Conservation (phyloP, 129 eudicot species). For the Lactuca saligna region DNA sequence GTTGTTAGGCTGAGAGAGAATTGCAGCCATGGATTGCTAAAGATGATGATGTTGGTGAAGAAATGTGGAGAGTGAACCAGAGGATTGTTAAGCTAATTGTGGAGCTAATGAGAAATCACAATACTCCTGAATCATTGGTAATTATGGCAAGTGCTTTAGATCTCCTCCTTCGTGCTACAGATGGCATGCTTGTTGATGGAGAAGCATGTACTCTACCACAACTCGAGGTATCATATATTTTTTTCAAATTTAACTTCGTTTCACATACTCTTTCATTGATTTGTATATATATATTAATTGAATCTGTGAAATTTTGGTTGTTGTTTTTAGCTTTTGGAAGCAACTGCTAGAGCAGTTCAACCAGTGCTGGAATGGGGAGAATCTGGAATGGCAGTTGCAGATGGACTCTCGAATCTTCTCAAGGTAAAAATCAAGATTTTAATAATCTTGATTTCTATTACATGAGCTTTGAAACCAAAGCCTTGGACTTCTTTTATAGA, state of each 20-base stretch:
- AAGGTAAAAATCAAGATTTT: slow-evolving; percentile 49
- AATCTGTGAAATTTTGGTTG: not conserved
- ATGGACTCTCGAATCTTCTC: slow-evolving; percentile 86
- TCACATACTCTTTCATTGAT: not conserved
- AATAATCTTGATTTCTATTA: not conserved
- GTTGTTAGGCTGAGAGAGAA: slow-evolving; percentile 90
- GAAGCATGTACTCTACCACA: slow-evolving; percentile 98
- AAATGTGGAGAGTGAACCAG: slow-evolving; percentile 90
- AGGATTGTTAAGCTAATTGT: slow-evolving; percentile 88
- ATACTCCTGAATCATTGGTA: slow-evolving; percentile 77
- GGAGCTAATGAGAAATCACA: slow-evolving; percentile 95
- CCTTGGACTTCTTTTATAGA: too few relatives aligned
- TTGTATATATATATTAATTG: too few relatives aligned
- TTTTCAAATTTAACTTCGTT: not conserved
- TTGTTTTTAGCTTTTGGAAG: slow-evolving; percentile 76
- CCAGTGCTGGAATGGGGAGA: slow-evolving; percentile 97
- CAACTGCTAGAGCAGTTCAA: slow-evolving; percentile 92
- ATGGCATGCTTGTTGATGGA: slow-evolving; percentile 97
- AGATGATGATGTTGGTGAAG: slow-evolving; percentile 83
- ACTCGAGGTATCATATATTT: slow-evolving; percentile 61
- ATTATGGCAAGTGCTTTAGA: slow-evolving; percentile 88
- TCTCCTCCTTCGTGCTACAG: slow-evolving; percentile 95
- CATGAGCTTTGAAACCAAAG: too few relatives aligned
- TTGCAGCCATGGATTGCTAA: slow-evolving; percentile 96
- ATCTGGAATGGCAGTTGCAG: slow-evolving; percentile 86